Conservation (phyloP, 768 basidiomycete species). For the Trametes punicea region DNA sequence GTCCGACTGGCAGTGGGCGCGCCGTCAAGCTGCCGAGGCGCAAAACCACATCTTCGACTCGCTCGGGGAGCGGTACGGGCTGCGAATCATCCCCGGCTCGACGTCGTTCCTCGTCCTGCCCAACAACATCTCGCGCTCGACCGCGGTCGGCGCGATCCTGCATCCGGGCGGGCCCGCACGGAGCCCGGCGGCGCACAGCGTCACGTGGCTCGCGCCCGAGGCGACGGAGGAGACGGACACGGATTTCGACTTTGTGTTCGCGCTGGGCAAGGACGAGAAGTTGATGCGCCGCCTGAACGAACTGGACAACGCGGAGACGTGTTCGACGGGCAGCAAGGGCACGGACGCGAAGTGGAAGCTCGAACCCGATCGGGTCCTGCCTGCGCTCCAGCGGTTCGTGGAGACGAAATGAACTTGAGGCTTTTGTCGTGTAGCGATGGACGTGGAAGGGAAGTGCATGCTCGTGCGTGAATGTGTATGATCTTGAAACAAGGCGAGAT, state of each 20-base stretch:
- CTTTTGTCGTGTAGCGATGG: too few relatives aligned
- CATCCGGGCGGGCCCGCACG: conserved; percentile 55
- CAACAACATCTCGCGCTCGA: conserved; percentile 80
- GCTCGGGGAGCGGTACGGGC: conserved; percentile 79
- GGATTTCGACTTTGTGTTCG: conserved; percentile 59
- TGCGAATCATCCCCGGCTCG: conserved; percentile 78
- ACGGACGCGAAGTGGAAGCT: conserved; percentile 76
- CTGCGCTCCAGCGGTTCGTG: conserved; percentile 35
- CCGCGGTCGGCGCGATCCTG: conserved; percentile 76
- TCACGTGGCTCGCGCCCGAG: conserved; percentile 42
- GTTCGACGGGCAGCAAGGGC: conserved; percentile 70
- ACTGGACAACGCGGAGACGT: conserved; percentile 68
- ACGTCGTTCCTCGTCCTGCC: conserved; percentile 82
- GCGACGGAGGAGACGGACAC: conserved; percentile 32
- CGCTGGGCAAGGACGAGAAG: conserved; percentile 75
- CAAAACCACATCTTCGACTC: conserved; percentile 91
- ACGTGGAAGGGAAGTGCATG: not conserved
- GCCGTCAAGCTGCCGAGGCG: conserved; percentile 83
- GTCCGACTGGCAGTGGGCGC: conserved; percentile 74
- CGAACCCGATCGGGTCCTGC: conserved; percentile 34
- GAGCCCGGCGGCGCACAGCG: conserved; percentile 35
- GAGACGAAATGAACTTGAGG: too few relatives aligned
- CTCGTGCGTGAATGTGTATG: not conserved
- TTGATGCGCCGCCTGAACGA: conserved; percentile 72
- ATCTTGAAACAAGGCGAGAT: not conserved